Evolutionary conservation across 495 filamentous ascomycete genomes (phyloP).

Genomic region (Melanomma pulvis-pyrius): DNA sequence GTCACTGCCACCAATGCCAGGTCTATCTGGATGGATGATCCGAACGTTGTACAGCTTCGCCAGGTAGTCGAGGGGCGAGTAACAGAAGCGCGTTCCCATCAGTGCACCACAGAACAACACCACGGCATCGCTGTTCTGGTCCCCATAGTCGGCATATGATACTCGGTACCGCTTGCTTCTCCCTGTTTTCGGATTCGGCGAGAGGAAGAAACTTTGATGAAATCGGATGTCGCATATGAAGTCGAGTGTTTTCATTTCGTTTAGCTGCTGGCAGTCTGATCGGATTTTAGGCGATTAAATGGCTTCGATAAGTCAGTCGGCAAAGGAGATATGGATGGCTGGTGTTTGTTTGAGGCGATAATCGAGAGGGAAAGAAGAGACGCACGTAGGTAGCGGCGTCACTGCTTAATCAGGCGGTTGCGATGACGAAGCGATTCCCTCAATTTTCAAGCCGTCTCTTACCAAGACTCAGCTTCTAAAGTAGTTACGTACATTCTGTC

Average conservation of each 20-base stretch:
- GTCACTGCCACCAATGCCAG: conserved; percentile 35
- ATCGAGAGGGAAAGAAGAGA: not conserved
- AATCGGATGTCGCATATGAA: conserved; percentile 32
- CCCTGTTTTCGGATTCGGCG: conserved; percentile 21
- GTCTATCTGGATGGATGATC: conserved; percentile 34
- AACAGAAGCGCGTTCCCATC: conserved; percentile 23
- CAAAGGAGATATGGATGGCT: not conserved
- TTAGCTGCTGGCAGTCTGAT: not conserved
- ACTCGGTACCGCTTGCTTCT: conserved; percentile 24
- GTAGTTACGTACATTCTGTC: too few relatives aligned
- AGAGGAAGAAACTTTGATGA: conserved; percentile 23
- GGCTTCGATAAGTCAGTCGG: too few relatives aligned
- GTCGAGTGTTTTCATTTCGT: conserved; percentile 18
- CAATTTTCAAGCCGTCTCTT: too few relatives aligned
- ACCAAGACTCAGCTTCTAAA: too few relatives aligned
- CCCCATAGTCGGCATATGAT: conserved; percentile 34
- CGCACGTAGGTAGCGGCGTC: not conserved
- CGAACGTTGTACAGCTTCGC: conserved; percentile 29
- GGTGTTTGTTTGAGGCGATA: not conserved
- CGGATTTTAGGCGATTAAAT: not conserved
- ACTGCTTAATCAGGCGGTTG: not conserved
- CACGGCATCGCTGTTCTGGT: conserved; percentile 28
- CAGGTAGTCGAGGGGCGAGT: conserved; percentile 23
- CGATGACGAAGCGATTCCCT: not conserved
- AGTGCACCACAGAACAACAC: conserved; percentile 35